Percentiles rank a stretch among this genome's conserved stretches.
Evolutionary conservation across 2,329 filamentous ascomycete genomes (phyloP).

Genomic region (Ophiostoma quercus): DNA sequence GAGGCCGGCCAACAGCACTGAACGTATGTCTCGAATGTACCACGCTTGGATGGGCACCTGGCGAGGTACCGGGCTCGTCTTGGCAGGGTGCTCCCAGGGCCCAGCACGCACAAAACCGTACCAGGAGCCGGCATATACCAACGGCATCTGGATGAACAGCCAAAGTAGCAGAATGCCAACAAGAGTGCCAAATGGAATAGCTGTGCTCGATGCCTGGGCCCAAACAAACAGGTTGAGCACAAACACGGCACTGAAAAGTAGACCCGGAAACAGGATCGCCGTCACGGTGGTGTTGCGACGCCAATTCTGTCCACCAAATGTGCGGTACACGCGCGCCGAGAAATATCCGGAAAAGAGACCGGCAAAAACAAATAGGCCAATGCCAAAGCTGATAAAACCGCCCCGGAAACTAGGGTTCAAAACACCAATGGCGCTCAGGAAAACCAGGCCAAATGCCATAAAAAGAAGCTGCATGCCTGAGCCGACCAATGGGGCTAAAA

Average conservation of each 20-base stretch:
- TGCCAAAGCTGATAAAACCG: conserved; percentile 77
- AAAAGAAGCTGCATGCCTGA: conserved; percentile 84
- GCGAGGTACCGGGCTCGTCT: conserved; percentile 64
- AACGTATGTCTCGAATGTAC: conserved; percentile 62
- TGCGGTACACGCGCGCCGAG: conserved; percentile 75
- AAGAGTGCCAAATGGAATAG: conserved; percentile 76
- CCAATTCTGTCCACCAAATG: conserved; percentile 71
- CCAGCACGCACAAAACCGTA: conserved; percentile 63
- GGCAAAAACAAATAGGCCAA: conserved; percentile 77
- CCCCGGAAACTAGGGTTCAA: conserved; percentile 86
- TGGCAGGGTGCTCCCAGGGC: conserved; percentile 76
- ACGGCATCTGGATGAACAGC: conserved; percentile 79
- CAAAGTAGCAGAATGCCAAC: conserved; percentile 68
- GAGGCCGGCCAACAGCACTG: conserved; percentile 66
- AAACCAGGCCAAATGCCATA: conserved; percentile 67
- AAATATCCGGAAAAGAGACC: conserved; percentile 84
- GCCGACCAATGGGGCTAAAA: conserved; percentile 75
- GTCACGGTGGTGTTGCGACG: conserved; percentile 72
- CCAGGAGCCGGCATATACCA: conserved; percentile 77
- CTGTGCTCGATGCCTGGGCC: conserved; percentile 83
- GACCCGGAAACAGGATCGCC: conserved; percentile 70
- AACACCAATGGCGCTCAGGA: conserved; percentile 69
- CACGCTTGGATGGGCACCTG: conserved; percentile 70
- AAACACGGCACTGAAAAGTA: conserved; percentile 69
- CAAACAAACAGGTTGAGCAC: conserved; percentile 84